A percentile compares a stretch with the other conserved stretches of the same genome.
These are phyloP conservation scores for Pelargonium fulgidum DNA, from an alignment of 441 rosid genomes.

Conservation along the genomic window DNA sequence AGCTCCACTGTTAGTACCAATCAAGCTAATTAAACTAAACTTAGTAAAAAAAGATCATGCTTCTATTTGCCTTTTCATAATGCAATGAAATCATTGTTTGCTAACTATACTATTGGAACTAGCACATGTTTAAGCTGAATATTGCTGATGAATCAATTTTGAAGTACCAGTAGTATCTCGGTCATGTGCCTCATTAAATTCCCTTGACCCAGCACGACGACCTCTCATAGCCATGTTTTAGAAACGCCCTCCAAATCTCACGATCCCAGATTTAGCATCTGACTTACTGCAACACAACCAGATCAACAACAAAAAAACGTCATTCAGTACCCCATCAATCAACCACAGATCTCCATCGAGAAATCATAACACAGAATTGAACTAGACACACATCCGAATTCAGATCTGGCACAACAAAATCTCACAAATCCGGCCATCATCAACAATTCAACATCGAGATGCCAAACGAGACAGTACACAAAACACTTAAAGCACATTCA, in stretches of 20 bases:
- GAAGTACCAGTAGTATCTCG: slow-evolving; percentile 5
- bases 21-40: neutral
- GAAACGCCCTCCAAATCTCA: neutral
- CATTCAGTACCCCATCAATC: neutral
- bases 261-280: neutral
- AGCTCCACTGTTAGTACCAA: slow-evolving; percentile 16
- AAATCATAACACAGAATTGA: neutral
- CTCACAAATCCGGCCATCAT: neutral
- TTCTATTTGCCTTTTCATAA: neutral
- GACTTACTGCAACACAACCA: slow-evolving; percentile 6
- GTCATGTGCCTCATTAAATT: neutral
- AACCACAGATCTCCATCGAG: no score
- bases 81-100: neutral
- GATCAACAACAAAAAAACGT: neutral
- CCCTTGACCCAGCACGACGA: slow-evolving; percentile 3
- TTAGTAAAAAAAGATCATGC: neutral
- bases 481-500: no score
- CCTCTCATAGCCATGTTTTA: slow-evolving; percentile 9
- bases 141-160: neutral
- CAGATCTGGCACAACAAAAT: slow-evolving; percentile 7
- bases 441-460: neutral
- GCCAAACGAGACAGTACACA: neutral
- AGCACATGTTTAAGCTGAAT: neutral
- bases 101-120: no score
- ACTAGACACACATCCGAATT: neutral